A percentile compares a stretch with the other conserved stretches of the same genome.
These are phyloP conservation scores for Daldinia childiae DNA, from an alignment of 495 filamentous ascomycete genomes.

Conservation along the genomic window DNA sequence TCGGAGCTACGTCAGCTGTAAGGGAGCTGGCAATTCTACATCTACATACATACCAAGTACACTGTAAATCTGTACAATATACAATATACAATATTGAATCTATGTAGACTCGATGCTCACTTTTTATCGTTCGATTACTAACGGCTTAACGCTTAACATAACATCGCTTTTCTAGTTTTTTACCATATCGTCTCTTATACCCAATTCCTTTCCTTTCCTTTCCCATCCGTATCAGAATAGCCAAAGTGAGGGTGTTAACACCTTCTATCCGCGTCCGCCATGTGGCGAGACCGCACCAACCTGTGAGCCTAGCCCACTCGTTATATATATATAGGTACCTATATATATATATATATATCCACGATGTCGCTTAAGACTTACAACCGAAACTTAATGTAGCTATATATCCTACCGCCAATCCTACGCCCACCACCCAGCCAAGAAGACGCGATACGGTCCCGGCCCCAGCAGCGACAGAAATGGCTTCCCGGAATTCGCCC, in stretches of 20 bases:
- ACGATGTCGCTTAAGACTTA: conserved; percentile 6
- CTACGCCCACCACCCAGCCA: conserved; percentile 91
- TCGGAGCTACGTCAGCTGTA: conserved; percentile 47
- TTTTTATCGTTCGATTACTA: conserved; percentile 22
- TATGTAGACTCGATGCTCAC: conserved; percentile 11
- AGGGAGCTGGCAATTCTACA: background rate
- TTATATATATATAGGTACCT: background rate
- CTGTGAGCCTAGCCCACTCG: conserved; percentile 66
- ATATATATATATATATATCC: conserved; percentile 1
- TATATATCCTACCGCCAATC: conserved; percentile 99
- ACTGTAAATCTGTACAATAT: conserved; percentile 1
- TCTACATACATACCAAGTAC: background rate
- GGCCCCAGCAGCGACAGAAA: conserved; percentile 62
- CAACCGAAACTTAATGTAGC: conserved; percentile 54
- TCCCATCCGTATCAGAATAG: conserved; percentile 12
- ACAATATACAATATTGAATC: too few relatives aligned
- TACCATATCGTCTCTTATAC: background rate
- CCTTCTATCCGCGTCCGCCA: conserved; percentile 65
- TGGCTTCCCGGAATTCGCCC: conserved; percentile 71
- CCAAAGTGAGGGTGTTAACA: conserved; percentile 49
- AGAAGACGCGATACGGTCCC: conserved; percentile 76
- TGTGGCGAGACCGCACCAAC: conserved; percentile 99
- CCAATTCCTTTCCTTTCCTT: conserved; percentile 19
- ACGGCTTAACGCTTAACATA: background rate
- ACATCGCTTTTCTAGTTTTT: background rate